Conservation (phyloP, 1,284 basidiomycete species). For the Microbotryomycetes sp. region DNA sequence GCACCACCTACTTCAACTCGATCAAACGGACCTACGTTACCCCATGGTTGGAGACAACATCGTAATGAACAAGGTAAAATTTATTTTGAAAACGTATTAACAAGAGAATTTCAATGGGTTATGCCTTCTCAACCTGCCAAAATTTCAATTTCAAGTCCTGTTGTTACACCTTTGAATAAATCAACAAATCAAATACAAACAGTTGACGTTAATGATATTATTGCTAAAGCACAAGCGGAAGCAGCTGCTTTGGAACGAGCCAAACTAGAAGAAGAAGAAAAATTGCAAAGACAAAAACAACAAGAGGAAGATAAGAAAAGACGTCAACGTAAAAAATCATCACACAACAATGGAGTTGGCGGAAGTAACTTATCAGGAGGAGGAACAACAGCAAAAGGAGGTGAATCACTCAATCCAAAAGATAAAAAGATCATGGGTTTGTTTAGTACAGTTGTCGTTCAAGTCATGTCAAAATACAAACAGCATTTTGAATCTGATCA, state of each 20-base stretch:
- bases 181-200: too few species aligned
- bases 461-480: conserved; percentile 81
- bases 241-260: conserved; percentile 37
- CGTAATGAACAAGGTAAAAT: conserved; percentile 4
- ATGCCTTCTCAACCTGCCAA: conserved; percentile 11
- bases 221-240: conserved; percentile 46
- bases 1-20: not conserved
- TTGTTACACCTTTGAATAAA: not conserved
- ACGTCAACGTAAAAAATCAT: conserved; percentile 36
- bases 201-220: conserved; percentile 31
- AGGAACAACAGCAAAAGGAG: conserved; percentile 20
- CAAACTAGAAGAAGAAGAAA: conserved; percentile 36
- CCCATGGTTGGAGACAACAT: not conserved
- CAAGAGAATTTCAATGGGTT: conserved; percentile 18
- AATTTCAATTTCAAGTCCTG: not conserved
- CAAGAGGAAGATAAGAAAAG: conserved; percentile 28
- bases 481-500: conserved; percentile 70
- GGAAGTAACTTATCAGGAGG: conserved; percentile 45
- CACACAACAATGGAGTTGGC: too few species aligned
- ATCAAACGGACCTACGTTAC: not conserved
- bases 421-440: conserved; percentile 78
- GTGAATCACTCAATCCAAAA: conserved; percentile 50
- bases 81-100: conserved; percentile 20
- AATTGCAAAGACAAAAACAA: conserved; percentile 28
- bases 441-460: conserved; percentile 82